Evolutionary conservation across 495 filamentous ascomycete genomes (phyloP).

Genomic region (Neurospora sp.): DNA sequence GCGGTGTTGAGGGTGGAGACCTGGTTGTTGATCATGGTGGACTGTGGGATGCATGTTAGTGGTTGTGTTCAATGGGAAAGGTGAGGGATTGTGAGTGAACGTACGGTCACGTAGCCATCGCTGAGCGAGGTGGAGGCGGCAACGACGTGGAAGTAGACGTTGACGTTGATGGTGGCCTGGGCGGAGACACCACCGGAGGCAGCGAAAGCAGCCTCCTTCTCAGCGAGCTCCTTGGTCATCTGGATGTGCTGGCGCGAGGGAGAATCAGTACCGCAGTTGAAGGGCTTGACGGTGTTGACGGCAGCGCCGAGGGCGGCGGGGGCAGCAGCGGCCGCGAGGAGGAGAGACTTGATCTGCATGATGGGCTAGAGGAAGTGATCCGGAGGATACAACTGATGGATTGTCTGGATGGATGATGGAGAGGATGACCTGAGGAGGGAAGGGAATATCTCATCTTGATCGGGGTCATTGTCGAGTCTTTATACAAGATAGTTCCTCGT

Average conservation of each 20-base stretch:
- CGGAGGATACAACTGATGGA: not conserved
- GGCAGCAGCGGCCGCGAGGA: slow-evolving; percentile 21
- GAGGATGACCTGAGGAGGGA: not conserved
- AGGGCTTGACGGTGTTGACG: not conserved
- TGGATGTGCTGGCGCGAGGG: slow-evolving; percentile 28
- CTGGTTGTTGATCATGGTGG: slow-evolving; percentile 31
- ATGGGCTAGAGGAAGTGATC: slow-evolving; percentile 3
- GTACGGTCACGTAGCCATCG: slow-evolving; percentile 43
- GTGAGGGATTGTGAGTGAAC: slow-evolving; percentile 18
- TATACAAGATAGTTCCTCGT: not conserved
- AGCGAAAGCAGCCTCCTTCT: slow-evolving; percentile 12
- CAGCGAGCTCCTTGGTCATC: slow-evolving; percentile 20
- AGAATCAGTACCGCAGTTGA: slow-evolving; percentile 32
- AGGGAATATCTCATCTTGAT: not conserved
- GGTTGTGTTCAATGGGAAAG: no score
- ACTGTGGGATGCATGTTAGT: slow-evolving; percentile 9
- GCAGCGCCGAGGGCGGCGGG: slow-evolving; percentile 21
- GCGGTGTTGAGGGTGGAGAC: slow-evolving; percentile 38
- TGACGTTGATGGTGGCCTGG: slow-evolving; percentile 30
- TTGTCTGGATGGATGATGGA: not conserved
- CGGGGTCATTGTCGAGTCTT: not conserved
- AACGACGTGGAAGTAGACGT: slow-evolving; percentile 56
- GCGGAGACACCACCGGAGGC: slow-evolving; percentile 15
- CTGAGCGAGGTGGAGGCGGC: slow-evolving; percentile 31
- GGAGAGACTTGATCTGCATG: slow-evolving; percentile 30